These are phyloP conservation scores for Kazachstania martiniae DNA, from an alignment of 805 yeast genomes.

Conservation along the genomic window DNA sequence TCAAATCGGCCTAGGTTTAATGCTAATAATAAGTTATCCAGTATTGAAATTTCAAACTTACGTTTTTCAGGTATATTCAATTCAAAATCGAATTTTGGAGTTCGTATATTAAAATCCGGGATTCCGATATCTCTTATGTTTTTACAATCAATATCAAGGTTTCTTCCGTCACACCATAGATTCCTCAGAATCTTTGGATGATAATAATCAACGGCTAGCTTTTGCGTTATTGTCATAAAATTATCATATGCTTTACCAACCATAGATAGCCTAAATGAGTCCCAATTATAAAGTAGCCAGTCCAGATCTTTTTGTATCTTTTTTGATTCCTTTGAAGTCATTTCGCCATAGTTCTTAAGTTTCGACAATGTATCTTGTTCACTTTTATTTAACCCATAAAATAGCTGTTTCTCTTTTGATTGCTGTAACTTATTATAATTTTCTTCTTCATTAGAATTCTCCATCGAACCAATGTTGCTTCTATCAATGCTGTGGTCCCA, in stretches of 20 bases:
- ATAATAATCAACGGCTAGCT: constrained; percentile 39
- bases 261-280: constrained; percentile 36
- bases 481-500: constrained; percentile 32
- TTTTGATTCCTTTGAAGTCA: constrained; percentile 30
- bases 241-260: constrained; percentile 42
- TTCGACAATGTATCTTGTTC: constrained; percentile 18
- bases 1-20: constrained; percentile 42
- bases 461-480: constrained; percentile 2
- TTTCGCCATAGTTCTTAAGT: constrained; percentile 31
- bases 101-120: constrained; percentile 13
- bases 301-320: constrained; percentile 32
- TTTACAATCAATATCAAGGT: constrained; percentile 17
- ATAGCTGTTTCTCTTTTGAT: constrained; percentile 21
- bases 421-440: constrained; percentile 19
- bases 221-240: constrained; percentile 42
- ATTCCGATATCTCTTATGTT: constrained; percentile 9
- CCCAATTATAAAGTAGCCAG: constrained; percentile 32
- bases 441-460: constrained; percentile 5
- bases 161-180: constrained; percentile 37
- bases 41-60: constrained; percentile 32
- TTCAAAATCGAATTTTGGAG: constrained; percentile 15
- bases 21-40: constrained; percentile 37
- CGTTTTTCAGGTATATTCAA: constrained; percentile 28
- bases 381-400: constrained; percentile 18
- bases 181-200: constrained; percentile 52